These are phyloP conservation scores for Kodamaea plutei DNA, from an alignment of 1,139 yeast genomes.

Conservation along the genomic window DNA sequence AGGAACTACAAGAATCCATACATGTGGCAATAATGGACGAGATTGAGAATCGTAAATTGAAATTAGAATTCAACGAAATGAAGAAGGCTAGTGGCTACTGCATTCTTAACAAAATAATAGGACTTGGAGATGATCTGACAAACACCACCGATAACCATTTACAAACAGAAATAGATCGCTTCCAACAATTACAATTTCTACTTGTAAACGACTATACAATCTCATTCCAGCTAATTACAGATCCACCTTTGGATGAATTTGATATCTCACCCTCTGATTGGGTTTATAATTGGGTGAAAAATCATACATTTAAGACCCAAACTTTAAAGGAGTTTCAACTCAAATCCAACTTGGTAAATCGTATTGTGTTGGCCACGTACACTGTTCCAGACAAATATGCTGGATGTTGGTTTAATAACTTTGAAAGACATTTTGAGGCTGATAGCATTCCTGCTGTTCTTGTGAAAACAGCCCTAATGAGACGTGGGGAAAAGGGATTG, in stretches of 20 bases:
- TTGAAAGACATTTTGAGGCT: slow-evolving; percentile 3
- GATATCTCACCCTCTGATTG: slow-evolving; percentile 6
- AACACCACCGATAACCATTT: too few species aligned
- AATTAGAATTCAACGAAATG: too few species aligned
- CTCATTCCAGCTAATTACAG: slow-evolving; percentile 4
- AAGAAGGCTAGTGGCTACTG: too few species aligned
- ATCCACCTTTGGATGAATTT: slow-evolving; percentile 5
- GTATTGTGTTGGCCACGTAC: slow-evolving; percentile 5
- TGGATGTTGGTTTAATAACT: slow-evolving; percentile 1
- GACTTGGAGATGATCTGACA: too few species aligned
- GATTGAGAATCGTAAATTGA: slow-evolving; percentile 3
- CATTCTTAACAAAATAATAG: too few species aligned
- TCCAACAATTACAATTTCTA: slow-evolving; percentile 3
- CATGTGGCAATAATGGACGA: slow-evolving; percentile 1
- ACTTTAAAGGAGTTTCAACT: slow-evolving; percentile 2
- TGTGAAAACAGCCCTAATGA: too few species aligned
- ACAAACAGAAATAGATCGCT: slow-evolving; percentile 5
- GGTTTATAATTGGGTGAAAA: slow-evolving; percentile 6
- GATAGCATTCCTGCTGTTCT: too few species aligned
- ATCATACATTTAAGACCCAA: slow-evolving; percentile 1
- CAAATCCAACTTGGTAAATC: slow-evolving; percentile 1
- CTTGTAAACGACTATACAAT: neutral
- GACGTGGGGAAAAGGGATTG: too few species aligned
- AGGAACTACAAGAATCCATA: slow-evolving; percentile 3
- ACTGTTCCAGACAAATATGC: slow-evolving; percentile 4